These are phyloP conservation scores for Yarrowia galli DNA, from an alignment of 1,139 yeast genomes.

Conservation along the genomic window DNA sequence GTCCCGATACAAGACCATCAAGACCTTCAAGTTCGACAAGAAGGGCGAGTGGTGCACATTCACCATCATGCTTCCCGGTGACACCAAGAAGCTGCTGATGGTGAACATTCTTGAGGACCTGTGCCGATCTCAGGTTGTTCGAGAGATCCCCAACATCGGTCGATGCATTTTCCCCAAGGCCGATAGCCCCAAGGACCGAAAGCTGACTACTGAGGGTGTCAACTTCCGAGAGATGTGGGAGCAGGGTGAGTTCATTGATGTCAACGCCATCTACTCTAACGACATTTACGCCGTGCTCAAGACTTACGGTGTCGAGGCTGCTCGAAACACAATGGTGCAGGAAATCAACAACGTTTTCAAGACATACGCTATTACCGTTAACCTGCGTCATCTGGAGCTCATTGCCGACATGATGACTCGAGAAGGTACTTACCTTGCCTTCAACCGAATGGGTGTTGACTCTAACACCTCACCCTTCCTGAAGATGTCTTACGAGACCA, in stretches of 20 bases:
- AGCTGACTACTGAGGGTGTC: constrained; percentile 95
- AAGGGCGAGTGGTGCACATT: constrained; percentile 87
- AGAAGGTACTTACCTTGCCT: constrained; percentile 95
- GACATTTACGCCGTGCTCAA: constrained; percentile 89
- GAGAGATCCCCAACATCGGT: constrained; percentile 90
- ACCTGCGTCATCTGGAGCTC: constrained; percentile 91
- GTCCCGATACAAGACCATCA: constrained; percentile 72
- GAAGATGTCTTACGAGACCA: constrained; percentile 99
- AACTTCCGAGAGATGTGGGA: constrained; percentile 99
- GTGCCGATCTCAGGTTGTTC: constrained; percentile 87
- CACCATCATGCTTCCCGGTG: constrained; percentile 81
- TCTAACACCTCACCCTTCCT: constrained; percentile 93
- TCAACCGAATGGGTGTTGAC: constrained; percentile 98
- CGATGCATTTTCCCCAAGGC: constrained; percentile 89
- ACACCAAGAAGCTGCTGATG: constrained; percentile 93
- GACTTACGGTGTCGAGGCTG: constrained; percentile 98
- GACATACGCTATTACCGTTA: constrained; percentile 93
- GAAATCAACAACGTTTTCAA: constrained; percentile 97
- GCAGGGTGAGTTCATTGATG: constrained; percentile 89
- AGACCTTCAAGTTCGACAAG: constrained; percentile 90
- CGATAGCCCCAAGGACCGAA: constrained; percentile 61
- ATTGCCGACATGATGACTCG: constrained; percentile 99
- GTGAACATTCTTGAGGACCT: constrained; percentile 94
- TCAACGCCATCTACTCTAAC: constrained; percentile 86
- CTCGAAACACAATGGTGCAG: constrained; percentile 94